Base-by-base conservation (phyloP, 202 grass and related monocot genomes). In the Bolboschoenoplectus hybrid region DNA sequence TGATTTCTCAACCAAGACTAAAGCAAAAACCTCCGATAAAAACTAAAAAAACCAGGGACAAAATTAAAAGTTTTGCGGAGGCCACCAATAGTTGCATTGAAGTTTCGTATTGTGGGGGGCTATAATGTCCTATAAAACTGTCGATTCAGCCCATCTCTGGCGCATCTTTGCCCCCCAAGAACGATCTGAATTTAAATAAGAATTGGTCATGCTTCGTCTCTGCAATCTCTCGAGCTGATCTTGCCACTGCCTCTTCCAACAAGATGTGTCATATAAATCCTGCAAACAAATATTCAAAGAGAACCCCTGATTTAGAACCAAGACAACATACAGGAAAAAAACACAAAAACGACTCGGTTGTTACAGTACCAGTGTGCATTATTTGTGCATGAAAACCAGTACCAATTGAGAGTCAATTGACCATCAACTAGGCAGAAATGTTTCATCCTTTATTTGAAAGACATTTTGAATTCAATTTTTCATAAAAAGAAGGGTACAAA, bases 141-240 rank as follows among this genome's bases (percentile, higher is more conserved):
- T 84, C 58, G 89, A 86, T 79, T 88, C 91, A 6, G 82, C 81
- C 81, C 85, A 86, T 84, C 81, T 84, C 36, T 83, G 81, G 14
- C 92, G 86, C 95, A 97, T 93, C 67, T 79, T 83, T 90, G 92
- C 92, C 9, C 92, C 95, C 95, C 95, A 93, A 2, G 92, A 91
- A 41, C 91, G 39, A 67, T 94, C 88, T 7, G 89, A 92, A 56
- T 94, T 89, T 9, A 91, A 86, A 85, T 91, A 86, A 72, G 44
- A 12, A 74, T 74, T 19, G 26, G 62, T 81, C 69, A 32, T 73
- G 88, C 91, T 91, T 85, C 88, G 84, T 84, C 66, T 90, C 66
- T 90, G 85, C 46, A 97, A 83, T 73, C 85, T 91, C 0, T 76
- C 57, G 0, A 94, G 20, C 63, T 97, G 95, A 90, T 94, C 92